Evolutionary conservation across 2,329 filamentous ascomycete genomes (phyloP).

Genomic region (Neofusicoccum kwambonambiense): DNA sequence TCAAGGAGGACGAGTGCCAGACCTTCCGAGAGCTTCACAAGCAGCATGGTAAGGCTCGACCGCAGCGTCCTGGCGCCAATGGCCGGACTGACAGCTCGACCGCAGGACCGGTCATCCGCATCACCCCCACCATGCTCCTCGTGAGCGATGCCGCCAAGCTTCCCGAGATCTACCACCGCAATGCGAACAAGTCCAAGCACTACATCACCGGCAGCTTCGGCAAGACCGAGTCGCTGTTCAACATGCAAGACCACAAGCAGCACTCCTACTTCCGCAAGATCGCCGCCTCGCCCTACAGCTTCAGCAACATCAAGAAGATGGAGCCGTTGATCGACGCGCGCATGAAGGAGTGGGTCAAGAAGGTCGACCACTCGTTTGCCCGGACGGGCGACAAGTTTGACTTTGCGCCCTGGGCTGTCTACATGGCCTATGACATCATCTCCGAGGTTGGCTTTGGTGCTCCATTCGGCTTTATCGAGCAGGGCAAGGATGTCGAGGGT

Average conservation of each 20-base stretch:
- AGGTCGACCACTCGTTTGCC: slow-evolving; percentile 49
- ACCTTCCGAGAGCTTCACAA: slow-evolving; percentile 44
- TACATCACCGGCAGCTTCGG: slow-evolving; percentile 61
- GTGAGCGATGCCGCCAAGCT: slow-evolving; percentile 55
- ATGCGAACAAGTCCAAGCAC: slow-evolving; percentile 57
- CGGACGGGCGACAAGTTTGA: slow-evolving; percentile 49
- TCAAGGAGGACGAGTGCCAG: slow-evolving; percentile 48
- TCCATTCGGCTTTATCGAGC: slow-evolving; percentile 56
- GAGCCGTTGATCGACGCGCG: slow-evolving; percentile 55
- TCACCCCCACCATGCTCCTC: slow-evolving; percentile 54
- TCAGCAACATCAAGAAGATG: slow-evolving; percentile 59
- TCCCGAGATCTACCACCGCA: slow-evolving; percentile 56
- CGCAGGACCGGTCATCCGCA: slow-evolving; percentile 52
- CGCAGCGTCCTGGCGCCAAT: background rate
- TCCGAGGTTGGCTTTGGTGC: slow-evolving; percentile 57
- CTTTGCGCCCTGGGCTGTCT: slow-evolving; percentile 57
- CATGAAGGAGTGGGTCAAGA: slow-evolving; percentile 52
- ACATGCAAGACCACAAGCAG: slow-evolving; percentile 53
- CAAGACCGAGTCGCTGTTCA: slow-evolving; percentile 56
- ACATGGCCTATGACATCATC: slow-evolving; percentile 59
- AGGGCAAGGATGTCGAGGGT: slow-evolving; percentile 52
- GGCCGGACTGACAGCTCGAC: background rate
- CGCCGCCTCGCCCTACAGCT: slow-evolving; percentile 55
- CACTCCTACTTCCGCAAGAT: slow-evolving; percentile 57
- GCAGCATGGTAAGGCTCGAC: slow-evolving; percentile 46